Base-by-base conservation (phyloP, 345 rosid species). In the Aegle marmelos region DNA sequence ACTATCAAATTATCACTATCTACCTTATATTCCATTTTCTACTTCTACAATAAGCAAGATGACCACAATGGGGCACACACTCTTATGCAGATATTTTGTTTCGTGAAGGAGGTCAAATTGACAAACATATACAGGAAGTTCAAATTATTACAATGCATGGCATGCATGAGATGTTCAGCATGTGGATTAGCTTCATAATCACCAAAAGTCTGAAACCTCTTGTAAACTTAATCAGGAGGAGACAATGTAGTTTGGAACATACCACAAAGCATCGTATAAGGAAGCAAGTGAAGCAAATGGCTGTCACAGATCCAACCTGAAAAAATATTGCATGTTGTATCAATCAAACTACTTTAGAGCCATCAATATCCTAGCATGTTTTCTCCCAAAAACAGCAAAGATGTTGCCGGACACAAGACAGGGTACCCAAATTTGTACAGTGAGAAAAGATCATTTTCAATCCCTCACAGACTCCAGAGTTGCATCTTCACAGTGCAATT, bases 221-320 rank as follows among this genome's bases (percentile, higher is more conserved):
- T n/a, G 24, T 50, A 66, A 75, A 24, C 34, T 14, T 45, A 63
- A 48, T 48, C 48, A 31, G 30, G n/a, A 30, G 33, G 30, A 69
- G 39, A 17, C 30, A 50, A 64, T 31, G 64, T 13, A 66, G 68
- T 48, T 68, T 9, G 76, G 67, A 84, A 75, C 94, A 86, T 86
- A 97, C 99, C 97, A 93, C 94, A 76, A 90, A 83, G 83, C 93
- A 94, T 84, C 98, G 89, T 69, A 97, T 88, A 37, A 97, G 95
- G 87, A 94, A 97, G 90, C 98, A 97, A 48, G 93, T 91, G 87
- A 93, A 97, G 78, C 98, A 97, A 78, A 97, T 93, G 64, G 96
- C 98, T 79, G 98, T 97, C 79, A 97, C 98, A 71, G 93, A 94
- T 84, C 99, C 99, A 79, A 97, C 99, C 99, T 97, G 86, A 83